Evolutionary conservation across 345 rosid species (phyloP).

Genomic region (Excoecaria agallocha): DNA sequence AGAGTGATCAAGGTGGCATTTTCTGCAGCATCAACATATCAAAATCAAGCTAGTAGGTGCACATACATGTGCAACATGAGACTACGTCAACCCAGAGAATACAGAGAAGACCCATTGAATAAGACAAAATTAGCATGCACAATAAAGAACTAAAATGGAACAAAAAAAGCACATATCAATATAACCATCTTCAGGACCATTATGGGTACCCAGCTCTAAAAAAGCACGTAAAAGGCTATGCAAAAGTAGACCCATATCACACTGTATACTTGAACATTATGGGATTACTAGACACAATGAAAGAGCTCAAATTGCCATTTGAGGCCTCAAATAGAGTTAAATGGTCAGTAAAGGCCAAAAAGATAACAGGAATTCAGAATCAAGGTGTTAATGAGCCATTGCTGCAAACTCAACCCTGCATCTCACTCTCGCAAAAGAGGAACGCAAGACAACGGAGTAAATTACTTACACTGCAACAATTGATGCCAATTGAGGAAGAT

Average conservation of each 20-base stretch:
- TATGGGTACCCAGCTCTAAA: neutral
- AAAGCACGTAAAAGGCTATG: neutral
- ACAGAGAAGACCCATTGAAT: neutral
- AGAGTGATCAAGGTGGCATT: neutral
- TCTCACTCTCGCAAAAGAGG: neutral
- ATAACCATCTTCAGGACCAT: neutral
- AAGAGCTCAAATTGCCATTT: neutral
- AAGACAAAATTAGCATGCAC: neutral
- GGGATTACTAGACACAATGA: neutral
- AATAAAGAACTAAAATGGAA: neutral
- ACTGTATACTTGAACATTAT: neutral
- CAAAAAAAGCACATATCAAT: neutral
- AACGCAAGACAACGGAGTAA: slow-evolving; percentile 15
- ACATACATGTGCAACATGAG: neutral
- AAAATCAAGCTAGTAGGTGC: neutral
- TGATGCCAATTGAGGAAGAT: slow-evolving; percentile 81
- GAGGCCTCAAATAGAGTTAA: neutral
- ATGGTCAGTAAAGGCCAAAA: neutral
- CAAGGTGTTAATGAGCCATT: neutral
- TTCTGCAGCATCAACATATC: neutral
- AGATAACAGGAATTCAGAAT: neutral
- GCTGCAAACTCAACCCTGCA: neutral
- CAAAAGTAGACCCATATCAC: neutral
- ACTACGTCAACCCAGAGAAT: neutral
- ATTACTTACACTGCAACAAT: slow-evolving; percentile 74